Percentiles rank a stretch among this genome's conserved stretches.
These are phyloP conservation scores for Diplodia intermedia DNA, from an alignment of 2,329 filamentous ascomycete genomes.

Conservation along the genomic window DNA sequence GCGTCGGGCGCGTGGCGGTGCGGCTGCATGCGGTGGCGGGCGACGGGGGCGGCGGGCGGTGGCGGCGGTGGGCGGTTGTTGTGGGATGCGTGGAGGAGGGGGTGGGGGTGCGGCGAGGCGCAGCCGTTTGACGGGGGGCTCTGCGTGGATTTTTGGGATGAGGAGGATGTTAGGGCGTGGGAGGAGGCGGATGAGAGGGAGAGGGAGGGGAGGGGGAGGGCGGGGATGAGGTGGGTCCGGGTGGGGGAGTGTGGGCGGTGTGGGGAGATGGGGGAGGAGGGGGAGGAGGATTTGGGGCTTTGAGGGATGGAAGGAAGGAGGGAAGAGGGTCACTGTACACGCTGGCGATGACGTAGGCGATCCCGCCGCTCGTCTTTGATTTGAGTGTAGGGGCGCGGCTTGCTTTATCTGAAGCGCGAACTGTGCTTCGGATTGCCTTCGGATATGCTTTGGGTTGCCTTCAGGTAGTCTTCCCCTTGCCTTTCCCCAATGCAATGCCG, in stretches of 20 bases:
- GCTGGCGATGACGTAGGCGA: too few relatives aligned
- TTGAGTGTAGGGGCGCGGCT: too few relatives aligned
- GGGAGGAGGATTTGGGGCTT: background rate
- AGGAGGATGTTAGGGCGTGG: background rate
- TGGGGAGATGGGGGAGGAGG: too few relatives aligned
- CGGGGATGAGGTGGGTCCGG: background rate
- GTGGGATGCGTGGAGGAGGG: background rate
- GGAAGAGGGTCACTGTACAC: too few relatives aligned
- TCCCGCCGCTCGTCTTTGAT: too few relatives aligned
- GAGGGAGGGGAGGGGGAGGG: background rate
- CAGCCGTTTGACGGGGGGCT: background rate
- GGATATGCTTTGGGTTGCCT: too few relatives aligned
- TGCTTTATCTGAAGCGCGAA: background rate
- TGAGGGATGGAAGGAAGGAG: background rate
- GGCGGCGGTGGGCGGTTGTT: background rate
- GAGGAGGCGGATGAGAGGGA: background rate
- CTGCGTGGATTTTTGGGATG: background rate
- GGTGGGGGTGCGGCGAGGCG: background rate
- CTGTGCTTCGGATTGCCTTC: too few relatives aligned
- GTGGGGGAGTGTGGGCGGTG: background rate
- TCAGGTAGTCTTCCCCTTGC: too few relatives aligned
- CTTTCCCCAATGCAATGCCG: too few relatives aligned
- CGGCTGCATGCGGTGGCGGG: background rate
- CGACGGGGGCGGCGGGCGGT: too few relatives aligned
- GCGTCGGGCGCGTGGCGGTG: background rate